These are phyloP conservation scores for Podospora fimiseda DNA, from an alignment of 495 filamentous ascomycete species.

Conservation along the genomic window DNA sequence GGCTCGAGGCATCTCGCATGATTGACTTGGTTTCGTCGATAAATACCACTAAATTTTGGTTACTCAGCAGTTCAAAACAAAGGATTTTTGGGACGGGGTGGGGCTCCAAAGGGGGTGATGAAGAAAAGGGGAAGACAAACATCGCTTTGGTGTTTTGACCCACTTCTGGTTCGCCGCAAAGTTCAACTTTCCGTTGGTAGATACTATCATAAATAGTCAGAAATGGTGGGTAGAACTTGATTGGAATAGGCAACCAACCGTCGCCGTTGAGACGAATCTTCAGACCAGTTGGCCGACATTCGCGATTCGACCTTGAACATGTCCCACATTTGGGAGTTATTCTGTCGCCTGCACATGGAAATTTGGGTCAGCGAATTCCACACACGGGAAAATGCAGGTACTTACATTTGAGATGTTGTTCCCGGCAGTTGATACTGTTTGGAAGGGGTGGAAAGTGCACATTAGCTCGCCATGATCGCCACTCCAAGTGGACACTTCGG, in stretches of 20 bases:
- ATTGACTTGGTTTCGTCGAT: conserved; percentile 22
- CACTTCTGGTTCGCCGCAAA: conserved; percentile 26
- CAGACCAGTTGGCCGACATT: conserved; percentile 22
- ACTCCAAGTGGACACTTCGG: too few relatives aligned
- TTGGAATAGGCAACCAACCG: conserved; percentile 8
- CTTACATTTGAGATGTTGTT: conserved; percentile 42
- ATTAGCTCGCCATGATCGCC: too few relatives aligned
- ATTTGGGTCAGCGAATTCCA: neutral
- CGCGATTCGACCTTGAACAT: conserved; percentile 20
- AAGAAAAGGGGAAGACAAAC: conserved; percentile 17
- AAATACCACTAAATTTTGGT: conserved; percentile 18
- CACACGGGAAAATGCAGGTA: conserved; percentile 1
- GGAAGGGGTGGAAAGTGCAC: too few relatives aligned
- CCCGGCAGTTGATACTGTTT: conserved; percentile 38
- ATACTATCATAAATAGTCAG: conserved; percentile 1
- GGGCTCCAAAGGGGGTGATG: too few relatives aligned
- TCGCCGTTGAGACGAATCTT: conserved; percentile 23
- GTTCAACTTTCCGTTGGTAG: conserved; percentile 12
- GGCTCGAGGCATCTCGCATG: conserved; percentile 15
- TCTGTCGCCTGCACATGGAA: conserved; percentile 33
- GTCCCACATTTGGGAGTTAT: conserved; percentile 37
- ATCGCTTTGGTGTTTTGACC: conserved; percentile 25
- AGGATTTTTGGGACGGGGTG: neutral
- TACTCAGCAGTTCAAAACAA: neutral
- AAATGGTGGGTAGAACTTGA: neutral